Evolutionary conservation across 441 rosid species (phyloP).

Genomic region (Breynia disticha): DNA sequence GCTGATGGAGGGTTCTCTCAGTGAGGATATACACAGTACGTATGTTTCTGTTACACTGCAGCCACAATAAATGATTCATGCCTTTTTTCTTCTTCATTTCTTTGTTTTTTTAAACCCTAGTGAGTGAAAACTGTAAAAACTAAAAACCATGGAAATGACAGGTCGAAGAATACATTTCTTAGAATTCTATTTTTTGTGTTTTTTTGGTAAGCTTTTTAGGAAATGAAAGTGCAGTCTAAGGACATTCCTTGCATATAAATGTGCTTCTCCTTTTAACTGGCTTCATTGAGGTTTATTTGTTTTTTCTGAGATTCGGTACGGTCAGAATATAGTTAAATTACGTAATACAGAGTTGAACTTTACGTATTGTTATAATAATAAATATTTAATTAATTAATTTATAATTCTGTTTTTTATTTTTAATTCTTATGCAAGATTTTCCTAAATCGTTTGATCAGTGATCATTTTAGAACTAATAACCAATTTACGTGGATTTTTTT

Average conservation of each 20-base stretch:
- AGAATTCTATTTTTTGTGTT: neutral
- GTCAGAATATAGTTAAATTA: too few relatives aligned
- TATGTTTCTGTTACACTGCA: constrained; percentile 24
- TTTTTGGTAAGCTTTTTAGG: constrained; percentile 6
- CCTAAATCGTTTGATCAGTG: too few relatives aligned
- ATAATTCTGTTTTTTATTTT: too few relatives aligned
- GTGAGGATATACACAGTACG: constrained; percentile 17
- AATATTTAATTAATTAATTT: too few relatives aligned
- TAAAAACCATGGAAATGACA: neutral
- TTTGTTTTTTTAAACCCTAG: neutral
- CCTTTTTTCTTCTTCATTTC: neutral
- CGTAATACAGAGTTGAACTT: too few relatives aligned
- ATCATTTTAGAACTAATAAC: too few relatives aligned
- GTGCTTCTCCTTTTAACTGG: constrained; percentile 21
- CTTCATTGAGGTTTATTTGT: constrained; percentile 19
- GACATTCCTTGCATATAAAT: constrained; percentile 31
- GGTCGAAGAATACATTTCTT: neutral
- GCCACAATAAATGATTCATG: constrained; percentile 23
- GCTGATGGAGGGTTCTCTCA: constrained; percentile 7
- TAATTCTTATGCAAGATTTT: too few relatives aligned
- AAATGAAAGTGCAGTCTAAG: constrained; percentile 12
- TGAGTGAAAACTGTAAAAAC: neutral
- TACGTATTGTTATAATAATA: too few relatives aligned
- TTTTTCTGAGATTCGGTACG: constrained; percentile 10
- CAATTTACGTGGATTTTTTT: too few relatives aligned